phyloP scores from a whole-genome alignment of 1,284 basidiomycete species.

The Mycosarcoma mackinlayi region DNA sequence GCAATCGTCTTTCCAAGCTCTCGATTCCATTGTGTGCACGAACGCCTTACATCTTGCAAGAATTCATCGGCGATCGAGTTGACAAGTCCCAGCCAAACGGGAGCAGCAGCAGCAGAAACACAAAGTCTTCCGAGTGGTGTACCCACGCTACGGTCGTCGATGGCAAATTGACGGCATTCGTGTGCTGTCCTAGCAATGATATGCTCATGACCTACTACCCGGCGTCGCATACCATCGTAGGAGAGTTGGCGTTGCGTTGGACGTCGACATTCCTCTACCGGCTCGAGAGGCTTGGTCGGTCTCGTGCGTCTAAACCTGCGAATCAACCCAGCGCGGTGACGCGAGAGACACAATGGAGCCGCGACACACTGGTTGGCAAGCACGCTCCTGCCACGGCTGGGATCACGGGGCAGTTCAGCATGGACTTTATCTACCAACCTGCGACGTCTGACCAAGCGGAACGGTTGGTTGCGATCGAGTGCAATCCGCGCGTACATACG shows the following conservation, averaged over 20 bases:
- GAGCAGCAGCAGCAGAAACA: not conserved
- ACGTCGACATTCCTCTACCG: slow-evolving; percentile 67
- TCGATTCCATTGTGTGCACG: slow-evolving; percentile 49
- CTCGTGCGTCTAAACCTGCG: not conserved
- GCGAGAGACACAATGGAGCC: slow-evolving; percentile 17
- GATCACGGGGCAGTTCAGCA: slow-evolving; percentile 70
- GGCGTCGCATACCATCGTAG: slow-evolving; percentile 63
- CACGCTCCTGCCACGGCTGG: slow-evolving; percentile 26
- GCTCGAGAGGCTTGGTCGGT: slow-evolving; percentile 39
- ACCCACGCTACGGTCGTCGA: slow-evolving; percentile 70
- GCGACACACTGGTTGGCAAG: slow-evolving; percentile 28
- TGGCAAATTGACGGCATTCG: slow-evolving; percentile 69
- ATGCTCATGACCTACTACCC: slow-evolving; percentile 71
- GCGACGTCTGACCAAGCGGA: slow-evolving; percentile 57
- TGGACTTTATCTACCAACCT: slow-evolving; percentile 70
- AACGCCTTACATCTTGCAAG: slow-evolving; percentile 64
- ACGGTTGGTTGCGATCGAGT: slow-evolving; percentile 70
- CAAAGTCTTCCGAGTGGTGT: slow-evolving; percentile 68
- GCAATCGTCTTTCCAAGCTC: slow-evolving; percentile 32
- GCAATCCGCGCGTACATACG: slow-evolving; percentile 70
- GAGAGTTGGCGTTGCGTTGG: slow-evolving; percentile 67
- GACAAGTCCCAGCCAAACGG: slow-evolving; percentile 8
- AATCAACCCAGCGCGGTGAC: not conserved
- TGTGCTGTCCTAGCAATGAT: slow-evolving; percentile 70
- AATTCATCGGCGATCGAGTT: slow-evolving; percentile 64